Percentiles rank a stretch among this genome's conserved stretches.
Evolutionary conservation across 192 early-diverging fungal species (phyloP).

Genomic region (Coemansia sp.): DNA sequence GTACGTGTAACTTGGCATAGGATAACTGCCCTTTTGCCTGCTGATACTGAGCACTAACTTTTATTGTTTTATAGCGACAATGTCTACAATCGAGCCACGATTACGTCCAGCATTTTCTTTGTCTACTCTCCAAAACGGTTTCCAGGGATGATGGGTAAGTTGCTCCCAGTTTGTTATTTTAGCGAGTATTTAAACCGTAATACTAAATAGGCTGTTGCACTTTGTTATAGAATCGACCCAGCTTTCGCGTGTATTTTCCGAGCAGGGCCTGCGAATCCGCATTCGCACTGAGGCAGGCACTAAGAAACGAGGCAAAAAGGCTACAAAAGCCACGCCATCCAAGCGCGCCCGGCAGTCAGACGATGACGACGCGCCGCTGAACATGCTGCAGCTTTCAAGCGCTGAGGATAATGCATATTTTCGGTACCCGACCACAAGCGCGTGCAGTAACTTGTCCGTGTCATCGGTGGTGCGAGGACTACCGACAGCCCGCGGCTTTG

Average conservation of each 20-base stretch:
- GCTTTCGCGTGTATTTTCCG: constrained; percentile 87
- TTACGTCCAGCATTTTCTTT: constrained; percentile 73
- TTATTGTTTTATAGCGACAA: constrained; percentile 15
- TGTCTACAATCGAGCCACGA: constrained; percentile 53
- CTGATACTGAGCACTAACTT: too few relatives aligned
- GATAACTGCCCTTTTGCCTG: too few relatives aligned
- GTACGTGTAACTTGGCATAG: constrained; percentile 32
- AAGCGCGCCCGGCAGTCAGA: constrained; percentile 17
- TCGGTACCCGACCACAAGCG: neutral
- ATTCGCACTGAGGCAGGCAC: constrained; percentile 83
- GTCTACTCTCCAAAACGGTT: constrained; percentile 95
- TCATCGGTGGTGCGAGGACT: neutral
- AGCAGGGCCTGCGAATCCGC: constrained; percentile 91
- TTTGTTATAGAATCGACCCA: constrained; percentile 67
- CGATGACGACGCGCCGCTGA: neutral
- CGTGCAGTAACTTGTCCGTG: neutral
- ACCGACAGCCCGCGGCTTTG: neutral
- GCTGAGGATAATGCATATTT: neutral
- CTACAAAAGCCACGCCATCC: neutral
- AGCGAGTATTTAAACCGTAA: neutral
- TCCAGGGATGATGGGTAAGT: constrained; percentile 82
- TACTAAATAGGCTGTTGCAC: neutral
- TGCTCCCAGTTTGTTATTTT: neutral
- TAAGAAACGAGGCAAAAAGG: constrained; percentile 42
- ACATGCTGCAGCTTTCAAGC: neutral